Percentiles rank a stretch among this genome's conserved stretches.
Evolutionary conservation across 306 rosid genomes (phyloP).

Genomic region (Rosa persica): DNA sequence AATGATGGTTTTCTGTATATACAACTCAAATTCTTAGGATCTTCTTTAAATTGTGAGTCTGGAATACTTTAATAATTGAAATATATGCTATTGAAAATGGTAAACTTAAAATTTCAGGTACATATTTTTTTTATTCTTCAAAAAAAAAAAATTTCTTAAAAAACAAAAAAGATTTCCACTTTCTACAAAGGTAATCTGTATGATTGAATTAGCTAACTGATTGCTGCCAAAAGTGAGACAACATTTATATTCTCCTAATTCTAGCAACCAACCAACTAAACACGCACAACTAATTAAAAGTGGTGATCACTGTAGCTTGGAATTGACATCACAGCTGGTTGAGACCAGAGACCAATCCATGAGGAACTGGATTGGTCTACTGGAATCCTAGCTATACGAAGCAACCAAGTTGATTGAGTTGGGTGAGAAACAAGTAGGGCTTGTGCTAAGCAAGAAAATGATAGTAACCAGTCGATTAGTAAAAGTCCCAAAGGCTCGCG

Average conservation of each 20-base stretch:
- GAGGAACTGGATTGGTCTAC: background rate
- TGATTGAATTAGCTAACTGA: background rate
- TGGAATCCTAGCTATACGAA: background rate
- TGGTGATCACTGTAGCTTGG: conserved; percentile 7
- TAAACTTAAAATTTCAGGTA: background rate
- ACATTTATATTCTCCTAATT: conserved; percentile 21
- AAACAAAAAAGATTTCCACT: background rate
- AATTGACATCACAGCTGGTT: conserved; percentile 5
- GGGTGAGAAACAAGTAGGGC: conserved; percentile 27
- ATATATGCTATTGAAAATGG: background rate
- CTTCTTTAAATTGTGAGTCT: too few species aligned
- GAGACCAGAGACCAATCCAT: background rate
- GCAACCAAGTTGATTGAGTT: background rate
- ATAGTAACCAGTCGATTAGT: conserved; percentile 1
- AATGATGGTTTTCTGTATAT: background rate
- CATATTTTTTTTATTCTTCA: background rate
- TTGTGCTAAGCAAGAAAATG: conserved; percentile 32
- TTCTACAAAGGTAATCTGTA: background rate
- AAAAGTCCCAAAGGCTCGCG: conserved; percentile 25
- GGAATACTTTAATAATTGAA: background rate
- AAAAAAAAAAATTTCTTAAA: background rate
- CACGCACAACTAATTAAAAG: conserved; percentile 30
- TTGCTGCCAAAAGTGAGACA: conserved; percentile 48
- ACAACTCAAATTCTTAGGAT: background rate
- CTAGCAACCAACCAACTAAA: conserved; percentile 38